Base-by-base conservation (phyloP, 257 asterid genomes). In the Knoxia roxburghii region DNA sequence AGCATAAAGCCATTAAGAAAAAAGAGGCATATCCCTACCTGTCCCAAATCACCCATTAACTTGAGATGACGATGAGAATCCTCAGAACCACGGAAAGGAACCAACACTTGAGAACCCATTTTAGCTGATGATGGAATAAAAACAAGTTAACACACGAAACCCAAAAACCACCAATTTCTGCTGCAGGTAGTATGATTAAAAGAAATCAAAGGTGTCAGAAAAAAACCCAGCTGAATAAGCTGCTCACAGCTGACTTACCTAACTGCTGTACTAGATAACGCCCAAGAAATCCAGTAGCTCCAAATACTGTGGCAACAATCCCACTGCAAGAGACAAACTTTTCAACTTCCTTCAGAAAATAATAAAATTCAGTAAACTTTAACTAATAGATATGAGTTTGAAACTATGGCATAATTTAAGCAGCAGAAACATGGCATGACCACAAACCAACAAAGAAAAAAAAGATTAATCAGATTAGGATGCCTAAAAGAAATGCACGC, bases 31-130 rank as follows among this genome's bases (percentile, higher is more conserved):
- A 75, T 58, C 64, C 46, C 57, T 70, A 88, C 99, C 93, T 94
- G 99, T 53, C 99, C 97, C 91, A 94, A 78, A 77, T 94, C 99
- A 67, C 97, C 99, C 99, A 90, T 88, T 80, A 94, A 72, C 75
- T 94, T 94, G 75, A 94, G 99, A 91, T 94, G 96, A n/a, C 99
- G 92, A 24, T 77, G 91, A 75, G 77, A 80, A 78, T 94, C 99
- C 87, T 94, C 99, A 23, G 89, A 87, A 66, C 96, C 99, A 59
- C 99, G 90, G 82, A 90, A 90, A 37, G 96, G 97, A 66, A 94
- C 97, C 69, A 94, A 81, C 21, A 94, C 96, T 81, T 90, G 97
- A 61, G 96, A 85, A 70, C 96, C 97, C 92, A 83, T 89, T 91
- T 87, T 94, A 77, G 97, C 99, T 94, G 78, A 75, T 76, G 32